Conservation (phyloP, 2,329 filamentous ascomycete genomes). For the Amesomyces nigricolor region DNA sequence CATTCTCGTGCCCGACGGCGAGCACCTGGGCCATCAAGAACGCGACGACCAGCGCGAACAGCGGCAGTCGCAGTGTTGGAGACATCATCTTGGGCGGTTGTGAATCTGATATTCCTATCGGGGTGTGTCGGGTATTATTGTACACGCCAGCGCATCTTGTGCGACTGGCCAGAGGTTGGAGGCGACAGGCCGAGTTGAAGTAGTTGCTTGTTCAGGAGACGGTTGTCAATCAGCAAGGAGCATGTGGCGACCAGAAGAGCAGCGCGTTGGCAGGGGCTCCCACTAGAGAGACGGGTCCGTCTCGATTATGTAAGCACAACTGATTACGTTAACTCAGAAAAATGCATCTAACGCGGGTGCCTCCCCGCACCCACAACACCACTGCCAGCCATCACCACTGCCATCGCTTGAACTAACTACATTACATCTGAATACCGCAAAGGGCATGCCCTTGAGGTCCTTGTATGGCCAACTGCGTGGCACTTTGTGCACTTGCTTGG, state of each 20-base stretch:
- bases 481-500: background rate
- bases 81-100: background rate
- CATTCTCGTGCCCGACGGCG: constrained; percentile 32
- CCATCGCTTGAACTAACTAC: too few relatives aligned
- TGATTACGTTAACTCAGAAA: too few relatives aligned
- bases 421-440: background rate
- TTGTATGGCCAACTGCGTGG: background rate
- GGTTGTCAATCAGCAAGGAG: too few relatives aligned
- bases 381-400: too few relatives aligned
- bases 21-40: constrained; percentile 8
- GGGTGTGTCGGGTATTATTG: background rate
- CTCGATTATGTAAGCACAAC: too few relatives aligned
- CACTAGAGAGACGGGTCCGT: too few relatives aligned
- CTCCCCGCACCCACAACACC: too few relatives aligned
- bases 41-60: background rate
- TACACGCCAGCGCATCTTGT: constrained; percentile 13
- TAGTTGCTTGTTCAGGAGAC: too few relatives aligned
- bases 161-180: background rate
- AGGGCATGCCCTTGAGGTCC: background rate
- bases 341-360: too few relatives aligned
- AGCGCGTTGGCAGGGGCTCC: too few relatives aligned
- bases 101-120: background rate
- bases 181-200: background rate
- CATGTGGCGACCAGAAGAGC: too few relatives aligned
- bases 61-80: background rate